These are phyloP conservation scores for Colletotrichum sp. DNA, from an alignment of 2,329 filamentous ascomycete genomes.

Conservation along the genomic window DNA sequence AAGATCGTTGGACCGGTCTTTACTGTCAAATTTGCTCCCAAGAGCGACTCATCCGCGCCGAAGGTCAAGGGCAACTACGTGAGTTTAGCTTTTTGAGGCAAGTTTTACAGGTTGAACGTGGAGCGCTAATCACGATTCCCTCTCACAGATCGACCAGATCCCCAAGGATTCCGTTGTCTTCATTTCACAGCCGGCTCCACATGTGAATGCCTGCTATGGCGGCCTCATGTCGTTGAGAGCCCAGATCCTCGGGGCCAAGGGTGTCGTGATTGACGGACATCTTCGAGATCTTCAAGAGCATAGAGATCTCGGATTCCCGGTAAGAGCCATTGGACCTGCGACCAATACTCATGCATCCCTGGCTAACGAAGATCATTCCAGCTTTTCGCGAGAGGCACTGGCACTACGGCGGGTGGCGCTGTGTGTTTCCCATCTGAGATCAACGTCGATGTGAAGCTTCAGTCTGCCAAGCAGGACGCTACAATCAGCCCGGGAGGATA, in stretches of 20 bases:
- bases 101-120: not conserved
- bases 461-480: not conserved
- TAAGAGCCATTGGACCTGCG: not conserved
- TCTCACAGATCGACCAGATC: not conserved
- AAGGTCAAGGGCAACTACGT: conserved; percentile 54
- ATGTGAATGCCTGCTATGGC: not conserved
- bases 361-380: not conserved
- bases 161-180: not conserved
- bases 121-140: not conserved
- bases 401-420: not conserved
- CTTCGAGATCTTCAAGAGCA: not conserved
- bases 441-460: not conserved
- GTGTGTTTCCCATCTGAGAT: not conserved
- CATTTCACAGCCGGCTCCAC: not conserved
- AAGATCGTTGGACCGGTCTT: conserved; percentile 61
- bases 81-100: conserved; percentile 11
- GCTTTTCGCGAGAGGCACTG: not conserved
- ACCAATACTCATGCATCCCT: not conserved
- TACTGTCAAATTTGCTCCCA: conserved; percentile 56
- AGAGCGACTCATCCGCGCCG: conserved; percentile 47
- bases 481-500: not conserved
- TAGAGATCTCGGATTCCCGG: not conserved
- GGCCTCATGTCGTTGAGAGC: not conserved
- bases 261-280: not conserved
- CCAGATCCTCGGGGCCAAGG: not conserved